Base-by-base conservation (phyloP, 768 basidiomycete genomes). In the Amanita pseudoporphyria region DNA sequence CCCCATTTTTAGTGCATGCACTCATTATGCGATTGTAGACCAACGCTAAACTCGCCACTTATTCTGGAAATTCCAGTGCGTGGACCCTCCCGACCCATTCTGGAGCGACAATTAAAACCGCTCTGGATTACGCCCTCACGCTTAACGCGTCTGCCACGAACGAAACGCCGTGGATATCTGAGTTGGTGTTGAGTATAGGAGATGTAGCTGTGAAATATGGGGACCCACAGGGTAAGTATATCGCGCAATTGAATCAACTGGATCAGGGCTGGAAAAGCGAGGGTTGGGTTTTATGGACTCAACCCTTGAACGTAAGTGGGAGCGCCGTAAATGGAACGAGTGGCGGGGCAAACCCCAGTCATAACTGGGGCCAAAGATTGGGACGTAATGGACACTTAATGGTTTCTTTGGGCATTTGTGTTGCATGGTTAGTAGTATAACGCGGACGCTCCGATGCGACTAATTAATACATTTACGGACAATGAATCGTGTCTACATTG, bases 31-130 rank as follows among this genome's bases (percentile, higher is more conserved):
- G 36, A 21, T 35, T 47, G 2, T 45, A 82, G 79, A 78, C 78
- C 5, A 79, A 77, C 53, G 81, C 79, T 2, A 72, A 74, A 32
- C 59, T 84, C 32, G 74, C 67, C 14, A 62, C 67, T 28, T 77
- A 77, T 46, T 63, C 66, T 9, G 67, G 72, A 55, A 64, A 72
- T 16, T 67, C 67, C 6, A 64, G 67, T 26, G 60, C 72, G 14
- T 85, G 79, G 78, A 71, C 73, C 48, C 62, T 66, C 41, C 74
- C 68, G 7, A 76, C 79, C 9, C 62, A 53, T 13, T 59, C 61
- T n/a, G 77, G 78, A 22, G 66, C 75, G 1, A 81, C 72, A 18
- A 82, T 84, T 61, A 64, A 81, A 56, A 68, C 65, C 30, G 83
- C 82, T 14, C 64, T 79, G 44, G 75, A 84, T 62, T 79, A 68